phyloP scores from a whole-genome alignment of 768 basidiomycete genomes.

The Podaxis sp. region DNA sequence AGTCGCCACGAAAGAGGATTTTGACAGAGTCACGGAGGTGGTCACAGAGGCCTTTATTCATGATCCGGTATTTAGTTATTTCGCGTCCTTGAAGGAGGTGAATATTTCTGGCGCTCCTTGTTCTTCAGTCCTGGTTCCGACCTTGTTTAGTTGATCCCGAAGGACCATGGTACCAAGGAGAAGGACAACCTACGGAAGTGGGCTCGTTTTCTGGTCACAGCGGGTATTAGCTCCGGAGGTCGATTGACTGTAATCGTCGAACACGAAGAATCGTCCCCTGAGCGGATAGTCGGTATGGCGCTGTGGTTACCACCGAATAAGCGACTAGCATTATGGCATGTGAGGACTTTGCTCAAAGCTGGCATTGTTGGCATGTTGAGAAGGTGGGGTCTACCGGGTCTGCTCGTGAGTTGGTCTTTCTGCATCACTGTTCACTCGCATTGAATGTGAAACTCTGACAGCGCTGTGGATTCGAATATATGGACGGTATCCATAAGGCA shows the following conservation, averaged over 20 bases:
- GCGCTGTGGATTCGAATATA: slow-evolving; percentile 21
- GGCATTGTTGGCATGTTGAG: slow-evolving; percentile 17
- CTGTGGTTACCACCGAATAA: slow-evolving; percentile 24
- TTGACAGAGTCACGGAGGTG: slow-evolving; percentile 17
- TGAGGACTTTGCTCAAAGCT: slow-evolving; percentile 16
- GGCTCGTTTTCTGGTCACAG: slow-evolving; percentile 14
- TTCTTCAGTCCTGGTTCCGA: neutral
- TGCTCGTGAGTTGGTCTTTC: slow-evolving; percentile 15
- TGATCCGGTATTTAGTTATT: slow-evolving; percentile 26
- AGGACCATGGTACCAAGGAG: slow-evolving; percentile 13
- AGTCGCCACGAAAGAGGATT: slow-evolving; percentile 21
- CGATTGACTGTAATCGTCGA: slow-evolving; percentile 23
- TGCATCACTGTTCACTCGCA: neutral
- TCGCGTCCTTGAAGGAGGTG: slow-evolving; percentile 21
- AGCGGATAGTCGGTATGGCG: slow-evolving; percentile 20
- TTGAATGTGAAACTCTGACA: neutral
- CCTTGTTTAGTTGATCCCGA: slow-evolving; percentile 15
- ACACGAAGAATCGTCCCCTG: slow-evolving; percentile 9
- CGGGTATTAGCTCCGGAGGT: slow-evolving; percentile 19
- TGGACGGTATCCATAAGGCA: slow-evolving; percentile 13
- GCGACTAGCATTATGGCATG: slow-evolving; percentile 19
- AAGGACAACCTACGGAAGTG: slow-evolving; percentile 14
- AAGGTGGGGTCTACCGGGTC: slow-evolving; percentile 17
- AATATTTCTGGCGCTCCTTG: neutral
- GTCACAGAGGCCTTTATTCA: slow-evolving; percentile 21